phyloP scores from a whole-genome alignment of 495 filamentous ascomycete species.

The Evansstolkia leycettana region DNA sequence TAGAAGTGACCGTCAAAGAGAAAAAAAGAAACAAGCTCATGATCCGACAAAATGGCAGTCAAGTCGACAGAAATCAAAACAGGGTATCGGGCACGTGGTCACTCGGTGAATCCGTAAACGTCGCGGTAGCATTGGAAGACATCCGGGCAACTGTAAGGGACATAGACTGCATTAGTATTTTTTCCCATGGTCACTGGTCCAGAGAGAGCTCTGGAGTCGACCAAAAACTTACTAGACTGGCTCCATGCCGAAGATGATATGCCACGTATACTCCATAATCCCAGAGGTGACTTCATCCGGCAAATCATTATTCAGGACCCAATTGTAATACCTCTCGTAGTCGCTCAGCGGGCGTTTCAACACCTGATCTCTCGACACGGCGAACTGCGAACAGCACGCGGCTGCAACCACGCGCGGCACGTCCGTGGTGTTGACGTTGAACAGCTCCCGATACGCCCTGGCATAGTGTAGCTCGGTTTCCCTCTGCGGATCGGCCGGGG shows the following conservation, averaged over 20 bases:
- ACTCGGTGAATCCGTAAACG: conserved; percentile 37
- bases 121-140: conserved; percentile 33
- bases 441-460: conserved; percentile 31
- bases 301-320: conserved; percentile 41
- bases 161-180: conserved; percentile 3
- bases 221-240: conserved; percentile 32
- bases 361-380: conserved; percentile 44
- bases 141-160: conserved; percentile 27
- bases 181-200: no score
- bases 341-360: conserved; percentile 32
- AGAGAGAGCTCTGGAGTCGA: no score
- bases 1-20: no score
- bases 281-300: conserved; percentile 31
- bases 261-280: conserved; percentile 43
- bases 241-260: conserved; percentile 41
- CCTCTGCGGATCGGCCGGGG: conserved; percentile 41
- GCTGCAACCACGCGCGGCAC: conserved; percentile 37
- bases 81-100: no score
- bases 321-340: conserved; percentile 46
- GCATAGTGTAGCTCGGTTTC: conserved; percentile 26
- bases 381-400: conserved; percentile 61
- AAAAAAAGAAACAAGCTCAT: no score
- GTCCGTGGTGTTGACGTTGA: conserved; percentile 21
- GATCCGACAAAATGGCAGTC: no score
- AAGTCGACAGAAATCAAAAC: no score